Conservation (phyloP, 257 asterid species). For the Henckelia pumila region DNA sequence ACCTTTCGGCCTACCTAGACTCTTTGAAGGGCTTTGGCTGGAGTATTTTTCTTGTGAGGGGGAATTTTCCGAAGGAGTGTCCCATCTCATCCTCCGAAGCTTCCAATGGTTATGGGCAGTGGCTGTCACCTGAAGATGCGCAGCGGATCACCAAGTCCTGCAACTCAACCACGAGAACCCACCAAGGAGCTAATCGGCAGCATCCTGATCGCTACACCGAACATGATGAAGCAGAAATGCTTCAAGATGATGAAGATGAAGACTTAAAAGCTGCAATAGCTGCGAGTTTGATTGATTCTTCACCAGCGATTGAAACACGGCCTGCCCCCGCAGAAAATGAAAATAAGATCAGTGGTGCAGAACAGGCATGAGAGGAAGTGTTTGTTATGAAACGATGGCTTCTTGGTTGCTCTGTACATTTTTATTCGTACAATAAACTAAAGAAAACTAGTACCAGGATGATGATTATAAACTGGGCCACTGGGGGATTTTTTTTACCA, state of each 20-base stretch:
- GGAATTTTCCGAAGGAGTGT: slow-evolving; percentile 84
- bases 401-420: background rate
- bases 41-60: slow-evolving; percentile 92
- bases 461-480: background rate
- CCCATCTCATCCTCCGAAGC: slow-evolving; percentile 76
- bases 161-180: slow-evolving; percentile 42
- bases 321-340: slow-evolving; percentile 33
- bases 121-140: slow-evolving; percentile 93
- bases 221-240: slow-evolving; percentile 29
- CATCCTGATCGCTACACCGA: slow-evolving; percentile 27
- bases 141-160: slow-evolving; percentile 79
- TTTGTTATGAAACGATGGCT: background rate
- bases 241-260: slow-evolving; percentile 66
- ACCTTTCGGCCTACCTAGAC: slow-evolving; percentile 94
- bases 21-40: slow-evolving; percentile 80
- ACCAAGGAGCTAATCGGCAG: slow-evolving; percentile 26
- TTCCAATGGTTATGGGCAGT: slow-evolving; percentile 84
- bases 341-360: slow-evolving; percentile 13
- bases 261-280: slow-evolving; percentile 97
- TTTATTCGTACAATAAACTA: background rate
- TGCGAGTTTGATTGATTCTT: slow-evolving; percentile 78
- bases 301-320: slow-evolving; percentile 33
- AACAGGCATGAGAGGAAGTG: background rate
- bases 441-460: background rate
- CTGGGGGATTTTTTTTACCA: background rate